Base-by-base conservation (phyloP, 768 basidiomycete species). In the Amanita brunnescens region DNA sequence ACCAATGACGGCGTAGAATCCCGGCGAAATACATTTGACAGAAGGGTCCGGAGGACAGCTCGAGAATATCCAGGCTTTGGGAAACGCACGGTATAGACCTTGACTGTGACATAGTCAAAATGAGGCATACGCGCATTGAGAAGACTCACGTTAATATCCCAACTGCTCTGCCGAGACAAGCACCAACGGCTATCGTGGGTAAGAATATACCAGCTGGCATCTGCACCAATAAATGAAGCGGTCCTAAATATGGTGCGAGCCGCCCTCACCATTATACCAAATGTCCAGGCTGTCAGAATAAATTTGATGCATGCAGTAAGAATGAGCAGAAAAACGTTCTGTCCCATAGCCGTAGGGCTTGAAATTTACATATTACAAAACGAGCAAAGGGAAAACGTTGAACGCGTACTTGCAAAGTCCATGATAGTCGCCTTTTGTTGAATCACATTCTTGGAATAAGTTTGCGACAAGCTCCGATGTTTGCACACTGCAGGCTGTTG, bases 381-480 rank as follows among this genome's bases (percentile, higher is more conserved):
- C 12, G 34, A 7, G 24, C 7, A 47, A 2, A 34, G n/a, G 24
- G 2, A 21, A 6, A 29, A 18, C 16, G 14, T 24, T 6, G 26
- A 38, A 6, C 16, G 65, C 83, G 57, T 59, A 86, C 85, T 87
- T 86, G 83, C 91, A 94, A 29, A 92, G 70, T 2, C 85, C 85
- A 57, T 85, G 85, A 55, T 80, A 83, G 59, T 85, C 81, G 6
- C 75, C 75, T 59, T 79, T 83, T 4, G 67, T 66, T 7, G 81
- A 67, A 59, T 85, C 81, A 60, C 91, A 94, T 65, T 92, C 90
- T 56, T 83, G 81, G 64, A 92, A 87, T 10, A 92, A 76, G 58
- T 85, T 86, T 8, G 86, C 80, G 6, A 93, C 91, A 18, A 92
- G 72, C 61, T 91, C 88, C 0, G 88, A 90, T 1, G 83, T 73